These are phyloP conservation scores for Paxillus involutus DNA, from an alignment of 768 basidiomycete species.

Conservation along the genomic window DNA sequence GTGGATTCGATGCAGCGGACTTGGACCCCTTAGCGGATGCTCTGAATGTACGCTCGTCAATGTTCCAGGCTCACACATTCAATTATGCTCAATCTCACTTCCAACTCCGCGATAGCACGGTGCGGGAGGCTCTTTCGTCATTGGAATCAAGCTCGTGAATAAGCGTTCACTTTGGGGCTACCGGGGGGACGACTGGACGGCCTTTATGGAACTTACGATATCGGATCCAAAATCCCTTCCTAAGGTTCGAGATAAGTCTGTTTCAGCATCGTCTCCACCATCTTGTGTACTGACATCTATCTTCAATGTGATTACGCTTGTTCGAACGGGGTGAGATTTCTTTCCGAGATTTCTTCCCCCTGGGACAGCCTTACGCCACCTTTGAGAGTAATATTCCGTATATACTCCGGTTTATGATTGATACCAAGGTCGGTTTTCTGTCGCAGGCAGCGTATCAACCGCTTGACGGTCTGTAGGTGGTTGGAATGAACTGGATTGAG, in stretches of 20 bases:
- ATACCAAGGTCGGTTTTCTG: slow-evolving; percentile 67
- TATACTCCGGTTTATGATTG: slow-evolving; percentile 95
- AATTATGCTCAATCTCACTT: background rate
- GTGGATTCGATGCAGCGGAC: slow-evolving; percentile 75
- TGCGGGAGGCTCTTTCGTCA: slow-evolving; percentile 40
- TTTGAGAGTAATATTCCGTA: slow-evolving; percentile 96
- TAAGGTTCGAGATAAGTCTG: slow-evolving; percentile 86
- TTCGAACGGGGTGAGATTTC: slow-evolving; percentile 76
- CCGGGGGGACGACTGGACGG: slow-evolving; percentile 70
- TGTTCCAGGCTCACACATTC: background rate
- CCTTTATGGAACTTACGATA: slow-evolving; percentile 86
- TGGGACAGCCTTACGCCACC: slow-evolving; percentile 54
- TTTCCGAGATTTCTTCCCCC: slow-evolving; percentile 59
- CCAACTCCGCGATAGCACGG: slow-evolving; percentile 12
- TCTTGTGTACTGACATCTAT: slow-evolving; percentile 12
- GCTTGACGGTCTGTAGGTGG: slow-evolving; percentile 52
- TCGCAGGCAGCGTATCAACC: background rate
- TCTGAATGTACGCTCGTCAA: slow-evolving; percentile 63
- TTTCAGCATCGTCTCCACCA: background rate
- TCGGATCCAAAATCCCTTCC: slow-evolving; percentile 74
- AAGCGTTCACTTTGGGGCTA: slow-evolving; percentile 88
- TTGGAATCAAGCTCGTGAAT: slow-evolving; percentile 55
- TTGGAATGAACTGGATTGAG: slow-evolving; percentile 99
- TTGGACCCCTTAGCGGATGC: slow-evolving; percentile 60
- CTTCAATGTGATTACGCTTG: slow-evolving; percentile 42